Base-by-base conservation (phyloP, 2,329 filamentous ascomycete species). In the Tolypocladium guangdongense region DNA sequence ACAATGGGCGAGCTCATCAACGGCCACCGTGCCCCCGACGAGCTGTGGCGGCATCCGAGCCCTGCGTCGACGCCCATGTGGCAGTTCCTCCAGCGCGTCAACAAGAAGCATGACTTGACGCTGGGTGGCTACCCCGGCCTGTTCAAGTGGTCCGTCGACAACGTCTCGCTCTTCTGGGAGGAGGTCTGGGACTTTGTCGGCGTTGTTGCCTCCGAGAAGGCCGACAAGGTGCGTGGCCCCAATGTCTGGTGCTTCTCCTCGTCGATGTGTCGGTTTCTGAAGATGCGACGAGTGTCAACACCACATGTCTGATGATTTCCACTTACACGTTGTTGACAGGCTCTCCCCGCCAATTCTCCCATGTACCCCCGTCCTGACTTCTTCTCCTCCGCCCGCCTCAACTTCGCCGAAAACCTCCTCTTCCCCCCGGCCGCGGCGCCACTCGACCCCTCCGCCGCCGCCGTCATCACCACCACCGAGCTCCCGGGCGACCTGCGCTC, bases 351-450 rank as follows among this genome's bases (percentile, higher is more conserved):
- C 41, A 70, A 81, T 52, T 78, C 83, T 7, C 76, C 81, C 48
- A 87, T 97, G 78, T 97, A 90, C 63, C 92, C 92, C 27, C 84
- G 90, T 27, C 91, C 92, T 8, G 75, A 84, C 55, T 97, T 96
- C 75, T 97, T 96, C 68, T 69, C 82, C 54, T 86, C 85, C 11
- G 81, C 88, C 16, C 83, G 76, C 54, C 76, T 97, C 59, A 99
- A 97, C 69, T 97, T 96, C 66, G 91, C 92, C 30, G 89, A 97
- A 72, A 99, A 99, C 67, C 76, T 97, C 52, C 82, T 99, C 4
- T 96, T 86, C 67, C 92, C 92, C 4, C 76, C 75, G 50, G 63
- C 64, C 3, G 51, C 58, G 45, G 59, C 62, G 37, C 55, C 64
- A 30, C 56, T 68, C 36, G 72, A 86, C 57, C 79, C 84, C 50